Percentiles rank a stretch among this genome's conserved stretches.
phyloP scores from a whole-genome alignment of 768 basidiomycete genomes.

The Suillus discolor region DNA sequence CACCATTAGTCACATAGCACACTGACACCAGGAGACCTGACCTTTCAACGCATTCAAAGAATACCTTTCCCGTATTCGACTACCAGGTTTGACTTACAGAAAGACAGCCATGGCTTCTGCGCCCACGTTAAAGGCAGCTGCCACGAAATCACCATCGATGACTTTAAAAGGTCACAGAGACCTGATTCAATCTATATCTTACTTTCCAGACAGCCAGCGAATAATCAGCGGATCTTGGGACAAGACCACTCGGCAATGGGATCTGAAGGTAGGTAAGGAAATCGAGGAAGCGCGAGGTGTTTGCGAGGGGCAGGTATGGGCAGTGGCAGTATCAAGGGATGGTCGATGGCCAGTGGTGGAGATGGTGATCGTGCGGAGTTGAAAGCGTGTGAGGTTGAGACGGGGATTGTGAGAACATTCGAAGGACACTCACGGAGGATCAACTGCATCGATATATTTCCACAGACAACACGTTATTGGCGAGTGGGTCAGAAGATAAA shows the following conservation, averaged over 20 bases:
- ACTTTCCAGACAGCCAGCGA: background rate
- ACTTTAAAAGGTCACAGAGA: background rate
- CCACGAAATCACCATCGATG: background rate
- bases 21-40: background rate
- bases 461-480: background rate
- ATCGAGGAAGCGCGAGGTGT: background rate
- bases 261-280: background rate
- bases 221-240: background rate
- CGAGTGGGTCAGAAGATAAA: background rate
- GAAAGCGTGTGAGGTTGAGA: background rate
- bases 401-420: background rate
- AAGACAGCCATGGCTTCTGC: background rate
- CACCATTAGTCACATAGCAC: background rate
- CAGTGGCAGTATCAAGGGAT: background rate
- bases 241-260: background rate
- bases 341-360: background rate
- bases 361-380: background rate
- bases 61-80: background rate
- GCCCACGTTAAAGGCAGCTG: background rate
- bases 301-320: background rate
- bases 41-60: background rate
- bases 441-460: background rate
- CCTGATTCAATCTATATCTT: background rate
- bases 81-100: background rate
- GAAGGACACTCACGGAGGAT: background rate